Evolutionary conservation across 768 basidiomycete genomes (phyloP).

Genomic region (Serendipita vermifera): DNA sequence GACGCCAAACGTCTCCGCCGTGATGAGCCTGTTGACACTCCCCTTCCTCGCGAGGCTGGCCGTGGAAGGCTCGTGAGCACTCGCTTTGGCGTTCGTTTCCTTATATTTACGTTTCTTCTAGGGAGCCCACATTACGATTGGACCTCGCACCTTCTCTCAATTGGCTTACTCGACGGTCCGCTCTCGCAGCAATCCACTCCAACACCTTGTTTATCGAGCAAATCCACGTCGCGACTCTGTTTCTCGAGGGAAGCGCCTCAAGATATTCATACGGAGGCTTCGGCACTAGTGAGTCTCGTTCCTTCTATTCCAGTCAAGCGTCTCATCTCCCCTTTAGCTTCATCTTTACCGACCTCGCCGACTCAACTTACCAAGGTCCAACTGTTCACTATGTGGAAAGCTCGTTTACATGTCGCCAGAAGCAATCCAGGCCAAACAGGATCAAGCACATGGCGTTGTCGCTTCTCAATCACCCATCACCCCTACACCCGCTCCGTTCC

Average conservation of each 20-base stretch:
- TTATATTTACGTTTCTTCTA: slow-evolving; percentile 22
- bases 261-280: slow-evolving; percentile 26
- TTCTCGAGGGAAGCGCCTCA: slow-evolving; percentile 38
- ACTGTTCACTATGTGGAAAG: slow-evolving; percentile 70
- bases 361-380: slow-evolving; percentile 35
- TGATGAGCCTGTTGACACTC: slow-evolving; percentile 60
- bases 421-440: slow-evolving; percentile 1
- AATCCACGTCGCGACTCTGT: slow-evolving; percentile 44
- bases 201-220: slow-evolving; percentile 87
- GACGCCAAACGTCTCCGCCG: slow-evolving; percentile 46
- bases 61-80: slow-evolving; percentile 72
- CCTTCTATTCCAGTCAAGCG: not conserved
- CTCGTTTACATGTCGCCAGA: slow-evolving; percentile 29
- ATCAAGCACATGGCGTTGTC: not conserved
- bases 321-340: too few species aligned
- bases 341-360: slow-evolving; percentile 31
- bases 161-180: slow-evolving; percentile 81
- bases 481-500: not conserved
- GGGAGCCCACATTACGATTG: slow-evolving; percentile 84
- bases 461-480: not conserved
- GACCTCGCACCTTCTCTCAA: slow-evolving; percentile 90
- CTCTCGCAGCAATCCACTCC: slow-evolving; percentile 70
- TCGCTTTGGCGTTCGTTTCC: slow-evolving; percentile 1
- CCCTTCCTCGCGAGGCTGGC: slow-evolving; percentile 67
- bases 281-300: not conserved